Evolutionary conservation across 495 filamentous ascomycete species (phyloP), one percentile per base, ranked within the genome.

Genomic region (Hyaloscypha hepaticicola): DNA sequence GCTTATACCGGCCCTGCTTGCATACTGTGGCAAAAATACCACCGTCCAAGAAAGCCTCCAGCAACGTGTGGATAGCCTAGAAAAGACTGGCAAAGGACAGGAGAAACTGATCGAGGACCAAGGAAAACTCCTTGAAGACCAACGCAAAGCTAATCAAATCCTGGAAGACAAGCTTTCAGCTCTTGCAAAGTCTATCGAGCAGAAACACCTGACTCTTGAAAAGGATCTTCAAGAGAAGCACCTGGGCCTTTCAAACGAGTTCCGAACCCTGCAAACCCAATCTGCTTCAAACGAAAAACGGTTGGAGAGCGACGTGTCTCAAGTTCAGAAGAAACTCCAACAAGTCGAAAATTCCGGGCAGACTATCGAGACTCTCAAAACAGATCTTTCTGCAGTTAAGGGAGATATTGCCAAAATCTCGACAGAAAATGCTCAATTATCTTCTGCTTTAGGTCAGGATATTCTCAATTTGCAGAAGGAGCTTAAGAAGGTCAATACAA

Each of bases 91-190:
- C 33, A 14, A 55, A 24, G 53, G 25, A 2, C 51, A 55, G 5
- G 25, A 63, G 26, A 27, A 55, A 5, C 21, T 63, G 16, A 9
- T 56, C 21, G 21, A 63, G 14, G 24, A 48, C 6, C 60, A 63
- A 28, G 29, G 24, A 48, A 4, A 22, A 7, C 3, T 63, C n/a
- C n/a, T 48, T 1, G 60, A 41, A 48, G 27, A 25, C 12, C 61
- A 50, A n/a, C 41, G 53, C n/a, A 34, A 64, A 55, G 31, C 7
- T 21, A 53, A 22, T 25, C 60, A 62, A n/a, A 31, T 9, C n/a
- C 28, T 25, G 8, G 21, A 38, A 45, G 25, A 45, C 14, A 58
- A 41, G 29, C 21, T 22, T 21, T 11, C 12, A 58, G 33, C 21
- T 58, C 56, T 58, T 45, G 29, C 16, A 58, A 28, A 28, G 24